These are phyloP conservation scores for Fusarium nurragi DNA, from an alignment of 2,329 filamentous ascomycete species.

Conservation along the genomic window DNA sequence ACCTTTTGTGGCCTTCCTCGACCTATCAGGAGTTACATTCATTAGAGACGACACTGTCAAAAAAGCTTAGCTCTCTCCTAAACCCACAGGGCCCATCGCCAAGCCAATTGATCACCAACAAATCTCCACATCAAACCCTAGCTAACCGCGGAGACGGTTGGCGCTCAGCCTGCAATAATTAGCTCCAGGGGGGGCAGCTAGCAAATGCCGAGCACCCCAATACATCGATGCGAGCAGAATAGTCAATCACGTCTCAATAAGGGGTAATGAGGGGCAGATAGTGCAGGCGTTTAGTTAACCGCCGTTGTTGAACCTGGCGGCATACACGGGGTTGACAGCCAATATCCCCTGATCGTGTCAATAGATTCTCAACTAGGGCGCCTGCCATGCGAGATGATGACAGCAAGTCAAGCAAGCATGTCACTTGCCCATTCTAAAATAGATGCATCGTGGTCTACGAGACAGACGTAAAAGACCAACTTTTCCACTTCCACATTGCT, in stretches of 20 bases:
- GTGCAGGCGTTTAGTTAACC: no score
- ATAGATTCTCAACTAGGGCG: not conserved
- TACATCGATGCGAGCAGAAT: no score
- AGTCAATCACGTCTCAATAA: no score
- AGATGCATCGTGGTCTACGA: not conserved
- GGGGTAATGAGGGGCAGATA: no score
- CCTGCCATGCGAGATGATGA: conserved; percentile 3
- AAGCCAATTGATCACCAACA: not conserved
- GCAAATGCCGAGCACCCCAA: no score
- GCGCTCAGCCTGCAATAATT: not conserved
- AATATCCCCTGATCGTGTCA: not conserved
- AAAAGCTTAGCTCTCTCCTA: not conserved
- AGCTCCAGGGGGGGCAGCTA: not conserved
- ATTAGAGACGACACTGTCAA: not conserved
- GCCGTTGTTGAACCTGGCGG: no score
- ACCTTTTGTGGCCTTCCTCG: no score
- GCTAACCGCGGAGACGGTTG: not conserved
- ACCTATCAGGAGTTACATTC: no score
- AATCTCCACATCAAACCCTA: not conserved
- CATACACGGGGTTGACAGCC: no score
- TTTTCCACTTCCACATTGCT: not conserved
- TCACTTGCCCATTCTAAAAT: not conserved
- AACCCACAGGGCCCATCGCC: not conserved
- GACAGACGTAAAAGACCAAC: conserved; percentile 14
- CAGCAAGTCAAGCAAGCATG: not conserved